Percentiles rank a stretch among this genome's conserved stretches.
These are phyloP conservation scores for Spathaspora gorwiae DNA, from an alignment of 805 yeast genomes.

Conservation along the genomic window DNA sequence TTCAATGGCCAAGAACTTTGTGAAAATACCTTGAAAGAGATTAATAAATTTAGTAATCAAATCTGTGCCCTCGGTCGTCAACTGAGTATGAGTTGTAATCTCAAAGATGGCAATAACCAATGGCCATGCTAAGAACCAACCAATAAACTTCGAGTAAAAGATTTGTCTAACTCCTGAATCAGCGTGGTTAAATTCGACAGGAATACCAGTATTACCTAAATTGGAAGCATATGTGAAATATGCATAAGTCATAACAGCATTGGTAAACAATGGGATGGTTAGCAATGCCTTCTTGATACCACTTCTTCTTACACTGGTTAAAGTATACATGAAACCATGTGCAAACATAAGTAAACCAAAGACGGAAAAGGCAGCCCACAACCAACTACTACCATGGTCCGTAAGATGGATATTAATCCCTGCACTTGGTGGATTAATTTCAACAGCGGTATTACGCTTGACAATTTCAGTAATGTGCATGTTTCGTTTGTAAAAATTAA, in stretches of 20 bases:
- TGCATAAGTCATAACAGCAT: slow-evolving; percentile 41
- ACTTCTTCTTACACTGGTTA: slow-evolving; percentile 16
- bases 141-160: slow-evolving; percentile 53
- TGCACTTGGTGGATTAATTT: slow-evolving; percentile 35
- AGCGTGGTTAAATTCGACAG: slow-evolving; percentile 47
- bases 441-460: slow-evolving; percentile 33
- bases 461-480: slow-evolving; percentile 3
- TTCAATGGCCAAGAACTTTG: slow-evolving; percentile 42
- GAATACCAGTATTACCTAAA: slow-evolving; percentile 49
- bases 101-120: slow-evolving; percentile 29
- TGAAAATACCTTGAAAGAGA: slow-evolving; percentile 31
- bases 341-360: slow-evolving; percentile 36
- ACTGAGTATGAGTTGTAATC: slow-evolving; percentile 24
- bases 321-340: slow-evolving; percentile 18
- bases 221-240: slow-evolving; percentile 56
- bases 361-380: slow-evolving; percentile 57
- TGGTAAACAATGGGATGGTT: slow-evolving; percentile 39
- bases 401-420: slow-evolving; percentile 50
- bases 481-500: slow-evolving; percentile 45
- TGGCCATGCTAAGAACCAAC: slow-evolving; percentile 57
- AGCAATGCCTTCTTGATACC: slow-evolving; percentile 32
- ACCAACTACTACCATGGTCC: slow-evolving; percentile 60
- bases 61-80: slow-evolving; percentile 21
- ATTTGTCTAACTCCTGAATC: slow-evolving; percentile 42
- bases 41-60: slow-evolving; percentile 25